Percentiles rank a stretch among this genome's conserved stretches.
Evolutionary conservation across 2,329 filamentous ascomycete genomes (phyloP).

Genomic region (Botrytis elliptica): DNA sequence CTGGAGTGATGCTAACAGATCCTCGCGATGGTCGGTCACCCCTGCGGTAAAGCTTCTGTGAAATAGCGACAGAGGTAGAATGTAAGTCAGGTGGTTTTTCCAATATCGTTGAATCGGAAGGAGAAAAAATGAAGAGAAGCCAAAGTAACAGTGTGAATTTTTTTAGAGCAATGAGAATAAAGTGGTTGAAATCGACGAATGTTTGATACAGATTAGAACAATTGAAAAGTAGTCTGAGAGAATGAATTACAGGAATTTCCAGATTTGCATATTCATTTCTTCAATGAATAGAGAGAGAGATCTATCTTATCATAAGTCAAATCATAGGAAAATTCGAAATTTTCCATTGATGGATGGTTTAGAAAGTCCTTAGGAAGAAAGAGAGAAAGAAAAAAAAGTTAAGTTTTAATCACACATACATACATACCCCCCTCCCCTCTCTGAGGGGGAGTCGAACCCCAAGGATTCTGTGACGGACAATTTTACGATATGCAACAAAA

Average conservation of each 20-base stretch:
- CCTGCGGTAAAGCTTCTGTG: too few relatives aligned
- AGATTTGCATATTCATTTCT: background rate
- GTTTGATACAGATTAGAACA: background rate
- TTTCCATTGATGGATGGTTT: background rate
- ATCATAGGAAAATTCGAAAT: background rate
- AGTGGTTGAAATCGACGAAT: background rate
- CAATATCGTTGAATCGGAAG: too few relatives aligned
- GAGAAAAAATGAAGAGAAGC: background rate
- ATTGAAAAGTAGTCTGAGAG: background rate
- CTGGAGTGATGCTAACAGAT: too few relatives aligned
- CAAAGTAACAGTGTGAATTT: fast-evolving
- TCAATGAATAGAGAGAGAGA: too few relatives aligned
- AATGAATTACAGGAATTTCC: background rate
- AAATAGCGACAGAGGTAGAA: too few relatives aligned
- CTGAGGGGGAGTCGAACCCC: background rate
- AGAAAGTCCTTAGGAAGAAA: too few relatives aligned
- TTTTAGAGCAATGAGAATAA: background rate
- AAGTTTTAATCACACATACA: background rate
- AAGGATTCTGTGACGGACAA: background rate
- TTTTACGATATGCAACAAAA: background rate
- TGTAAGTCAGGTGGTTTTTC: too few relatives aligned
- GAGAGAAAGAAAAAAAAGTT: too few relatives aligned
- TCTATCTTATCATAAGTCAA: background rate
- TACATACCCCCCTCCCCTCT: too few relatives aligned
- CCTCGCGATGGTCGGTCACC: too few relatives aligned